Conservation (phyloP, 768 basidiomycete genomes). For the Podaxis rugospora region DNA sequence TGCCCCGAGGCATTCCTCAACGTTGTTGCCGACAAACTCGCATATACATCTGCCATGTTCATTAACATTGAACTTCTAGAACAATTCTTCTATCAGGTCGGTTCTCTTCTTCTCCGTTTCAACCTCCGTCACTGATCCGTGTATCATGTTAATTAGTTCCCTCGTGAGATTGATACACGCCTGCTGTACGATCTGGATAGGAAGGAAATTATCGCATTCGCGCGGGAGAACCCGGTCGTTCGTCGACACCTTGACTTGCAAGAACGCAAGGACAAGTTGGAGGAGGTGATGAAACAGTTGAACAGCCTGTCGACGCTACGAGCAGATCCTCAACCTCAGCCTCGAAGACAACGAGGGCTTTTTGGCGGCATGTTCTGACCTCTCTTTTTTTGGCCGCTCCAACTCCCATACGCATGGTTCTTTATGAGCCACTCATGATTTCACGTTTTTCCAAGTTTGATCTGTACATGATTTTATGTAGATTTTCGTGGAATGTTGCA, state of each 20-base stretch:
- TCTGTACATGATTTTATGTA: background rate
- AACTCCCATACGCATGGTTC: conserved; percentile 4
- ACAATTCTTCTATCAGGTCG: conserved; percentile 96
- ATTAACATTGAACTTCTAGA: conserved; percentile 98
- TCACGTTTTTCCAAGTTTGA: background rate
- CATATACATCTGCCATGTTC: conserved; percentile 95
- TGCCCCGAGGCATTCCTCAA: conserved; percentile 97
- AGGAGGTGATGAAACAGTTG: conserved; percentile 95
- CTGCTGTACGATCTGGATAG: conserved; percentile 92
- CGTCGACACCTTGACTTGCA: conserved; percentile 88
- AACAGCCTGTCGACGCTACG: conserved; percentile 88
- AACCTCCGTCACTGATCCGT: conserved; percentile 1
- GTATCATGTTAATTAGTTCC: conserved; percentile 56
- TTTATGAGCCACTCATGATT: background rate
- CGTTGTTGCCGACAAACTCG: conserved; percentile 95
- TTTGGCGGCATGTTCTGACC: conserved; percentile 69
- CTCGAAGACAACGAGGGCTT: conserved; percentile 71
- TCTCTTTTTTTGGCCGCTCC: conserved; percentile 10
- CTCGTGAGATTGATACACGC: conserved; percentile 93
- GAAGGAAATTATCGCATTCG: conserved; percentile 85
- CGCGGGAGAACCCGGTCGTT: conserved; percentile 91
- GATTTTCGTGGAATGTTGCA: background rate
- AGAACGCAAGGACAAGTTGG: conserved; percentile 95
- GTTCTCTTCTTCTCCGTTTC: conserved; percentile 16
- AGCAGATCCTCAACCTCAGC: conserved; percentile 70